Evolutionary conservation across 345 rosid genomes (phyloP), one percentile per base, ranked within the genome.

Genomic region (Salix udensis): DNA sequence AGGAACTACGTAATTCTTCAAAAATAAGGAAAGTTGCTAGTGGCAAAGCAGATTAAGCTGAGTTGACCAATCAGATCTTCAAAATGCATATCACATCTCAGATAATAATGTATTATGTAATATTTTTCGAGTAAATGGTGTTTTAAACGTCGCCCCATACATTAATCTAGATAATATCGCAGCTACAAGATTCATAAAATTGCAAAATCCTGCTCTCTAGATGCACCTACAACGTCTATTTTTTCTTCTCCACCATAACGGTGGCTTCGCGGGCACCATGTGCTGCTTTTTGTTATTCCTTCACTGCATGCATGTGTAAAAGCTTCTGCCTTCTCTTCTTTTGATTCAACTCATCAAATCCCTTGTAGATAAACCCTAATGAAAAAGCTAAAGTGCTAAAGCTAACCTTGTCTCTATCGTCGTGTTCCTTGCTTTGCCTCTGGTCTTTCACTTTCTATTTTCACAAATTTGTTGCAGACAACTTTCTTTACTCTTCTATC

Each of bases 361-460:
- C 76, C 67, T 71, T 70, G 28, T 26, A 39, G 83, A 80, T 76
- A 84, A 80, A 69, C 73, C 83, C 81, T 52, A 68, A 76, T 70
- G 7, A 46, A 70, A 69, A 55, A 74, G 72, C 64, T 80, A 77
- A 82, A 82, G 77, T 67, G 2, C 70, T 68, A 88, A 88, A 88
- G 91, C 85, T 67, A 82, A 70, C 69, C 72, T 80, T 78, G 79
- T 85, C 86, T 82, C 83, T 73, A 74, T 80, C 82, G 81, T 68
- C 82, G 31, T 79, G 84, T 83, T 81, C 88, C 81, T 89, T 88
- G 89, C 91, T 85, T 85, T 85, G 83, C 70, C 82, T 75, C 67
- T 79, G 81, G 67, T 80, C 86, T 81, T 80, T 75, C 81, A 66
- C 85, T 85, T 87, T 82, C 82, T 70, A 58, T 70, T 67, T 78